phyloP scores from a whole-genome alignment of 169 alveolate genomes.

The Plasmodium sp. region DNA sequence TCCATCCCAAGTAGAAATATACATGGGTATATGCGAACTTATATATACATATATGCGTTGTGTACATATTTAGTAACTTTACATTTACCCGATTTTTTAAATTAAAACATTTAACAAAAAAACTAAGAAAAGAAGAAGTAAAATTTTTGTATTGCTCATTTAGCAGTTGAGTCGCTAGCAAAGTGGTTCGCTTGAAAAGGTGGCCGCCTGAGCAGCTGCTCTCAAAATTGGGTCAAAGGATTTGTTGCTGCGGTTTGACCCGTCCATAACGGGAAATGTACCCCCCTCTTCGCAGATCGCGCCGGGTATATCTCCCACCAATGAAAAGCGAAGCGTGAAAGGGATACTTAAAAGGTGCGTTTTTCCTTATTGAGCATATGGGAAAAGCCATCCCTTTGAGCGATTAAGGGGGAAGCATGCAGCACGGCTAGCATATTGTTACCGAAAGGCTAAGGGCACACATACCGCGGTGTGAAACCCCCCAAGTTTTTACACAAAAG shows the following conservation, averaged over 20 bases:
- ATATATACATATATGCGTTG: neutral
- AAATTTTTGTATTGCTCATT: neutral
- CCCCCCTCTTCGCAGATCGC: neutral
- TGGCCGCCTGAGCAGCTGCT: neutral
- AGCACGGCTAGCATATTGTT: neutral
- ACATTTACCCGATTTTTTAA: constrained; percentile 23
- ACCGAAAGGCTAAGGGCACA: neutral
- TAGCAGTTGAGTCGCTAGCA: neutral
- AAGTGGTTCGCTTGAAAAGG: neutral
- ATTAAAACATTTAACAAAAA: constrained; percentile 3
- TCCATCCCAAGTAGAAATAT: constrained; percentile 9
- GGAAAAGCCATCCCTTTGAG: neutral
- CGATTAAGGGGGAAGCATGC: neutral
- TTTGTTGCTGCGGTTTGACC: neutral
- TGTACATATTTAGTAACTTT: neutral
- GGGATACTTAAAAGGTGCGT: neutral
- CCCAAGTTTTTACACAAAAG: neutral
- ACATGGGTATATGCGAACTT: constrained; percentile 4
- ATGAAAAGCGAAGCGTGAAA: neutral
- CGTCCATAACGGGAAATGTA: neutral
- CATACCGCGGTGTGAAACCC: neutral
- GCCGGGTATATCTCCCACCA: neutral
- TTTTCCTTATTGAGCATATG: neutral
- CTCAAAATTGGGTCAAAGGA: neutral
- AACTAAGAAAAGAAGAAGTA: constrained; percentile 5